phyloP scores from a whole-genome alignment of 1,284 basidiomycete species.

The Cystobasidium pallidum region DNA sequence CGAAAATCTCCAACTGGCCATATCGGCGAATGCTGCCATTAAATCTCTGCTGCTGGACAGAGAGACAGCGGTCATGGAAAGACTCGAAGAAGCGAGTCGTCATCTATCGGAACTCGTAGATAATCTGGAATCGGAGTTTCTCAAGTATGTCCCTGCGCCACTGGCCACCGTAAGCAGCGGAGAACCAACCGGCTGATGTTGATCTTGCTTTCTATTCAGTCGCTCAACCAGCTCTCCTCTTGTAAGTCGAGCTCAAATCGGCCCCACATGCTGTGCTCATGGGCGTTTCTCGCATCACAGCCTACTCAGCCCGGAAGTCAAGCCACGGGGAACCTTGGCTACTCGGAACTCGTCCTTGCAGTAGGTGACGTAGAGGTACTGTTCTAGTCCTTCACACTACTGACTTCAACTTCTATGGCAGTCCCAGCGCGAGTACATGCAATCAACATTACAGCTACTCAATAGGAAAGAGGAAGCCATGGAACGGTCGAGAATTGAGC shows the following conservation, averaged over 20 bases:
- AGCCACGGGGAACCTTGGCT: slow-evolving; percentile 1
- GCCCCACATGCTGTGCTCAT: neutral
- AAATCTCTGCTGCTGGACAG: slow-evolving; percentile 12
- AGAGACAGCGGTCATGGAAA: slow-evolving; percentile 14
- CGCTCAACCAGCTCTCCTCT: neutral
- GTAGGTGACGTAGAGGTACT: neutral
- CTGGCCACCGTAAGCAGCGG: neutral
- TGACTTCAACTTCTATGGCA: neutral
- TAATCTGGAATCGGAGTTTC: slow-evolving; percentile 31
- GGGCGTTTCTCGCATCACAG: neutral
- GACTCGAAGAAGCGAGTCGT: slow-evolving; percentile 25
- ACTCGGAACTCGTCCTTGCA: neutral
- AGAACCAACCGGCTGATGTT: too few relatives aligned
- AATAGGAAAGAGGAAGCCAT: slow-evolving; percentile 35
- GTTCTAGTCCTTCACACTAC: too few relatives aligned
- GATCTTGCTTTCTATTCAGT: neutral
- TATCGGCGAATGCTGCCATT: slow-evolving; percentile 32
- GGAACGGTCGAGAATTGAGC: slow-evolving; percentile 22
- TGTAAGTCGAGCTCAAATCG: neutral
- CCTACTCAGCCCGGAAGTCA: neutral
- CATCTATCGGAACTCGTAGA: slow-evolving; percentile 36
- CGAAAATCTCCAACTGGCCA: slow-evolving; percentile 29
- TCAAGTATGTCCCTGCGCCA: slow-evolving; percentile 15
- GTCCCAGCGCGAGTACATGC: slow-evolving; percentile 39
- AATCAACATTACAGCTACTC: slow-evolving; percentile 12